Conservation (phyloP, 2,329 filamentous ascomycete genomes). For the Ophiostoma novo-ulmi region DNA sequence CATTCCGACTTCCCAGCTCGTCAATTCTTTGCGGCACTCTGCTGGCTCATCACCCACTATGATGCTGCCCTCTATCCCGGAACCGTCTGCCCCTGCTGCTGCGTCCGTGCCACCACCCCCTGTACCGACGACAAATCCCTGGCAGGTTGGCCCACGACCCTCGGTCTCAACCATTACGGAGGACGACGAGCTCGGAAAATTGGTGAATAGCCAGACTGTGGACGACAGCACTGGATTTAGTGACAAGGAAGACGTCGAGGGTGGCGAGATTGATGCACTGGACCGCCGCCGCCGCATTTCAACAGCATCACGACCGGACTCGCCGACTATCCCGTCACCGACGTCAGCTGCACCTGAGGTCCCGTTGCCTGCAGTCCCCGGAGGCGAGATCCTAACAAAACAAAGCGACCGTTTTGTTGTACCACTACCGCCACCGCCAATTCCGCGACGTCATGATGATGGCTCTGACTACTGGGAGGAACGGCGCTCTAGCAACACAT, state of each 20-base stretch:
- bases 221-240: neutral
- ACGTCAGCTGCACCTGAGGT: neutral
- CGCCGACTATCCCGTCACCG: slow-evolving; percentile 26
- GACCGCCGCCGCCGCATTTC: slow-evolving; percentile 26
- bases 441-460: slow-evolving; percentile 20
- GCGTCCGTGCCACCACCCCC: slow-evolving; percentile 20
- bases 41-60: slow-evolving; percentile 1
- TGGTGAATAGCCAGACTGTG: neutral
- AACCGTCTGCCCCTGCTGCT: slow-evolving; percentile 23
- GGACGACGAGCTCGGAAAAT: slow-evolving; percentile 18
- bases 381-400: neutral
- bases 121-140: slow-evolving; percentile 26
- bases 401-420: neutral
- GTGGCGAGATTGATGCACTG: neutral
- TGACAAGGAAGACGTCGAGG: neutral
- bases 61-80: slow-evolving; percentile 17
- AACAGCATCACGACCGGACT: slow-evolving; percentile 26
- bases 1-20: neutral
- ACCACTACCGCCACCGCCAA: slow-evolving; percentile 12
- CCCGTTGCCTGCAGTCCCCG: slow-evolving; percentile 9
- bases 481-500: slow-evolving; percentile 12
- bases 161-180: slow-evolving; percentile 25
- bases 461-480: slow-evolving; percentile 19
- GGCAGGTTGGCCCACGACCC: slow-evolving; percentile 26
- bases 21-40: slow-evolving; percentile 15